Conservation (phyloP, 73 alveolate species). For the Tetrahymena elliotti region DNA sequence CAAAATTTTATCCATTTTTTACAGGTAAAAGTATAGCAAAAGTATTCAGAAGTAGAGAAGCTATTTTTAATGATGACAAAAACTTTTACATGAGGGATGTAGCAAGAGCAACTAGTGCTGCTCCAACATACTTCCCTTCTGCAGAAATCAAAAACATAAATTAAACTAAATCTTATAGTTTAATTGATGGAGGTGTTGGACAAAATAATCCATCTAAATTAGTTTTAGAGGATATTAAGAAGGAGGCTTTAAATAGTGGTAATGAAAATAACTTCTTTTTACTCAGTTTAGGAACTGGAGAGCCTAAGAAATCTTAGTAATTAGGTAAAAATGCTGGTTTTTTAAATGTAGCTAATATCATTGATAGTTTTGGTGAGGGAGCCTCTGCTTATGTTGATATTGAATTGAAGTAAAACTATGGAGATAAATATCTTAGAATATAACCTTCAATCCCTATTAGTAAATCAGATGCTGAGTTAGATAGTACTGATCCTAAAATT, state of each 20-base stretch:
- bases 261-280: constrained; percentile 27
- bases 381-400: constrained; percentile 27
- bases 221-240: constrained; percentile 19
- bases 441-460: constrained; percentile 7
- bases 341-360: constrained; percentile 8
- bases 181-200: constrained; percentile 38
- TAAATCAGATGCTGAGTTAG: constrained; percentile 17
- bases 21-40: constrained; percentile 15
- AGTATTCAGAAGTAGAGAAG: constrained; percentile 17
- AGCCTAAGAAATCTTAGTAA: background rate
- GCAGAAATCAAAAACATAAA: constrained; percentile 23
- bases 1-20: background rate
- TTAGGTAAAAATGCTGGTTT: constrained; percentile 3
- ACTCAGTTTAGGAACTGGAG: constrained; percentile 25
- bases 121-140: constrained; percentile 36
- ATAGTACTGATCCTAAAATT: constrained; percentile 26
- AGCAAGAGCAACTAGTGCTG: constrained; percentile 39
- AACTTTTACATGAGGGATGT: constrained; percentile 34
- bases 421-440: constrained; percentile 19
- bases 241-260: constrained; percentile 8
- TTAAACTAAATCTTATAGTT: constrained; percentile 1
- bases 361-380: constrained; percentile 28
- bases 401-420: constrained; percentile 6
- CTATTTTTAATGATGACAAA: constrained; percentile 6
- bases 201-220: constrained; percentile 25